Conservation (phyloP, 768 basidiomycete species). For the Auricularia sp. region DNA sequence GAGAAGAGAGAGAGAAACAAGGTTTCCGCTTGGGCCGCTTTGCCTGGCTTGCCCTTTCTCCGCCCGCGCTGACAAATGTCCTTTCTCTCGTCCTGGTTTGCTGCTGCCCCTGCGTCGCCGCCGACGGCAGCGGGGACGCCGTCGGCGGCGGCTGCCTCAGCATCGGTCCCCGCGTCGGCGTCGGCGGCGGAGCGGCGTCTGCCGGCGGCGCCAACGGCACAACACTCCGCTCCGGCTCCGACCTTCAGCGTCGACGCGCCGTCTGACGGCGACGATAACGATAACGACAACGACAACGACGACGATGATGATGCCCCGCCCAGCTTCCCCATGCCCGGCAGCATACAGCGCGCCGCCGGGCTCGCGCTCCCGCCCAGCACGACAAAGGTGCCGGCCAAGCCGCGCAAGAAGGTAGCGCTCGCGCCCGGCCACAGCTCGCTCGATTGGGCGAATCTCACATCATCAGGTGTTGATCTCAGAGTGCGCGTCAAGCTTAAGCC, state of each 20-base stretch:
- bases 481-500: conserved; percentile 28
- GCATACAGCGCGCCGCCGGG: conserved; percentile 55
- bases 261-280: neutral
- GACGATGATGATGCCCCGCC: conserved; percentile 53
- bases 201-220: too few relatives aligned
- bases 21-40: neutral
- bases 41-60: neutral
- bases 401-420: conserved; percentile 71
- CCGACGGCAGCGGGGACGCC: neutral
- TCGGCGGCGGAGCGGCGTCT: too few relatives aligned
- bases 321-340: conserved; percentile 60
- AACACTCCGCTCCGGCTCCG: too few relatives aligned
- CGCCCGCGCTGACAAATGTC: neutral
- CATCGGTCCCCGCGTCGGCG: too few relatives aligned
- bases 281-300: conserved; percentile 12
- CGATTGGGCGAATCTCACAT: conserved; percentile 88
- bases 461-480: conserved; percentile 67
- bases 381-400: conserved; percentile 48
- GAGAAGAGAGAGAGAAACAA: neutral
- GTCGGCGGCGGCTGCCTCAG: too few relatives aligned
- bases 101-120: neutral
- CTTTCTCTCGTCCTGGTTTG: neutral
- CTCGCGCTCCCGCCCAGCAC: conserved; percentile 54
- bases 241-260: too few relatives aligned
- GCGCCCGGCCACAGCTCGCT: conserved; percentile 85